phyloP scores from a whole-genome alignment of 192 early-diverging fungal genomes.

The Coemansia javaensis region DNA sequence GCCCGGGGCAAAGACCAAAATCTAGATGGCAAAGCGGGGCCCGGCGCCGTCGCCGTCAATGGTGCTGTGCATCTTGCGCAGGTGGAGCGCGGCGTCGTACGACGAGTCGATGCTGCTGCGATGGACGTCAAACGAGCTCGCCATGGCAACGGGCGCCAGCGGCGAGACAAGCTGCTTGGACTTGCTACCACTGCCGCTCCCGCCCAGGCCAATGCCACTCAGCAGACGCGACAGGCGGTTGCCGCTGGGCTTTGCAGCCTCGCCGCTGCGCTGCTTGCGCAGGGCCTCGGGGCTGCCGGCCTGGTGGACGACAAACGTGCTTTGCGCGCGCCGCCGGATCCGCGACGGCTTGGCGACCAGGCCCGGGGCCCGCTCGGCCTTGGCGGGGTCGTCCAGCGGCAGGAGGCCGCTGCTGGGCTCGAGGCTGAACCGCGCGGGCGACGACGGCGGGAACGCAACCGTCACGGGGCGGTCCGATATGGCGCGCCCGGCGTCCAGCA shows the following conservation, averaged over 20 bases:
- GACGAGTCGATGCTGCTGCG: slow-evolving; percentile 18
- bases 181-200: background rate
- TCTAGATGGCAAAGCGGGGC: too few relatives aligned
- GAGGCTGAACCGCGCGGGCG: background rate
- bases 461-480: background rate
- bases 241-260: background rate
- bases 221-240: slow-evolving; percentile 10
- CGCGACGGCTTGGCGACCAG: slow-evolving; percentile 10
- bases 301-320: background rate
- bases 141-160: slow-evolving; percentile 1
- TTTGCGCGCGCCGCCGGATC: slow-evolving; percentile 31
- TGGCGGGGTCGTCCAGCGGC: background rate
- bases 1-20: too few relatives aligned
- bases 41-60: background rate
- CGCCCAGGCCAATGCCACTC: slow-evolving; percentile 10
- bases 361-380: background rate
- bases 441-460: background rate
- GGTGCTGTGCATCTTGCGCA: slow-evolving; percentile 20
- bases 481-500: slow-evolving; percentile 13
- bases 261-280: background rate
- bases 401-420: background rate
- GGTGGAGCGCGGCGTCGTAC: background rate
- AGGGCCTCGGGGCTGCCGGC: too few relatives aligned
- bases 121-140: background rate
- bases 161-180: background rate